phyloP scores from a whole-genome alignment of 2,329 filamentous ascomycete species.

The Monilinia laxa region DNA sequence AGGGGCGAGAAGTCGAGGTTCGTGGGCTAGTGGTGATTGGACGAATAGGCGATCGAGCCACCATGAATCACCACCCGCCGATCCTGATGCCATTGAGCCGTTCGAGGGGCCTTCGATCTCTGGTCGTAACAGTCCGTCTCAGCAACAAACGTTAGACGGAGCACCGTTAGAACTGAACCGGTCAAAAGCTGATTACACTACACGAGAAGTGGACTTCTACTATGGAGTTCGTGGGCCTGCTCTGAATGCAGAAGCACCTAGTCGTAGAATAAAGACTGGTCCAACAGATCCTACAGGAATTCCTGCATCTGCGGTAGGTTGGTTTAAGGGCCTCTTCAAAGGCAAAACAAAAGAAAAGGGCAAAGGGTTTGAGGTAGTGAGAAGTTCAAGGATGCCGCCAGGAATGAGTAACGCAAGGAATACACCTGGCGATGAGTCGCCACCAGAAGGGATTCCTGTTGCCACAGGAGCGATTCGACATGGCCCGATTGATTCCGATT shows the following conservation, averaged over 20 bases:
- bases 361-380: slow-evolving; percentile 95
- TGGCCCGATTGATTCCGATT: slow-evolving; percentile 65
- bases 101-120: slow-evolving; percentile 45
- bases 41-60: slow-evolving; percentile 44
- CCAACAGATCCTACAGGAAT: slow-evolving; percentile 92
- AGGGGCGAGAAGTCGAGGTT: slow-evolving; percentile 46
- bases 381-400: slow-evolving; percentile 82
- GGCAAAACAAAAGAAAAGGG: slow-evolving; percentile 91
- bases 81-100: slow-evolving; percentile 42
- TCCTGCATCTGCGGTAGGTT: slow-evolving; percentile 83
- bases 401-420: slow-evolving; percentile 56
- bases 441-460: slow-evolving; percentile 64
- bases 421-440: slow-evolving; percentile 64
- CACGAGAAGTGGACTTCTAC: slow-evolving; percentile 94
- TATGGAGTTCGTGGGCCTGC: slow-evolving; percentile 90
- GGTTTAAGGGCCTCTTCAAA: slow-evolving; percentile 77
- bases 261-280: slow-evolving; percentile 85
- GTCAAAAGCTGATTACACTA: slow-evolving; percentile 76
- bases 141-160: slow-evolving; percentile 41
- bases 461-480: slow-evolving; percentile 45
- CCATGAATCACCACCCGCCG: slow-evolving; percentile 40
- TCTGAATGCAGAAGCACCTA: slow-evolving; percentile 75
- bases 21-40: slow-evolving; percentile 49
- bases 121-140: slow-evolving; percentile 49
- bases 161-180: slow-evolving; percentile 33